Percentiles rank a stretch among this genome's conserved stretches.
These are phyloP conservation scores for Penicillium sp. DNA, from an alignment of 2,329 filamentous ascomycete genomes.

Conservation along the genomic window DNA sequence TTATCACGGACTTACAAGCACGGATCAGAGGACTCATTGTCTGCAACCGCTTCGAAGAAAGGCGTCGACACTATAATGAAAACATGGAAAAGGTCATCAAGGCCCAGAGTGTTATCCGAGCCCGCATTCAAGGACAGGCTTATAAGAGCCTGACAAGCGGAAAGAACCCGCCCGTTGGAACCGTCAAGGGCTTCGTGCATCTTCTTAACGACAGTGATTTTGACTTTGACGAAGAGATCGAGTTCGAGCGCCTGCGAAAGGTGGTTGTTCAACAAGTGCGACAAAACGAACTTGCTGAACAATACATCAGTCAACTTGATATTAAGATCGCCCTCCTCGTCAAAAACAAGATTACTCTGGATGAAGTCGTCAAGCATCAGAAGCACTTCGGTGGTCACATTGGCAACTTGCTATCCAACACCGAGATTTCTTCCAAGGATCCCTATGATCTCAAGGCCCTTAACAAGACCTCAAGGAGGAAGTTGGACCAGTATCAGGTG, in stretches of 20 bases:
- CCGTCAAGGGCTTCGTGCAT: slow-evolving; percentile 97
- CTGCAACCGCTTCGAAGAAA: slow-evolving; percentile 73
- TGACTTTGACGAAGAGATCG: slow-evolving; percentile 97
- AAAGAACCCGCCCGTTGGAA: slow-evolving; percentile 94
- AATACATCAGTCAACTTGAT: slow-evolving; percentile 97
- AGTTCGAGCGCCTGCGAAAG: slow-evolving; percentile 92
- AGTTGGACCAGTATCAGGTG: slow-evolving; percentile 95
- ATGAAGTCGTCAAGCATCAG: slow-evolving; percentile 96
- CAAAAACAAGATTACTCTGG: slow-evolving; percentile 98
- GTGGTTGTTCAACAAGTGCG: slow-evolving; percentile 96
- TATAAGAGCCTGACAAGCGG: slow-evolving; percentile 96
- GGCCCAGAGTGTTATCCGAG: slow-evolving; percentile 93
- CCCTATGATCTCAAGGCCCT: slow-evolving; percentile 95
- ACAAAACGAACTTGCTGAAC: slow-evolving; percentile 94
- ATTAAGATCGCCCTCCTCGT: slow-evolving; percentile 98
- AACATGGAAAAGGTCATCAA: slow-evolving; percentile 99
- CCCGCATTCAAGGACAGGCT: slow-evolving; percentile 92
- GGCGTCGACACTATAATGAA: slow-evolving; percentile 82
- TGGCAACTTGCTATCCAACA: slow-evolving; percentile 79
- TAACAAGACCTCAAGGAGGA: slow-evolving; percentile 93
- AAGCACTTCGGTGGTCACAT: slow-evolving; percentile 92
- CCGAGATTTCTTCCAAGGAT: slow-evolving; percentile 82
- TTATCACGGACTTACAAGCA: slow-evolving; percentile 71
- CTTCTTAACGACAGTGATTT: slow-evolving; percentile 97
- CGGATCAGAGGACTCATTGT: slow-evolving; percentile 71